Base-by-base conservation (phyloP, 169 alveolate species). In the Plasmodium billcollinsi region DNA sequence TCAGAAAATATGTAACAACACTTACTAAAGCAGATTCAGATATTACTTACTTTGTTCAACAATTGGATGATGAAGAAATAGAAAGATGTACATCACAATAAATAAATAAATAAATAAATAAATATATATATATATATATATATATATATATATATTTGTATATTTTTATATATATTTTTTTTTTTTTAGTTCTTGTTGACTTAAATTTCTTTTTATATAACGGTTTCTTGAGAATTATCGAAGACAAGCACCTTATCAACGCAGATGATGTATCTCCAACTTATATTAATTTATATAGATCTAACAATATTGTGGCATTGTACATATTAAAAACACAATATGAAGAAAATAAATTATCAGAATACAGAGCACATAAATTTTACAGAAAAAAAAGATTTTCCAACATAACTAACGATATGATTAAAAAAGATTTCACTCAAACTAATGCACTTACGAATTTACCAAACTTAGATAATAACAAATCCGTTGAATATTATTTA, bases 151-250 rank as follows among this genome's bases (percentile, higher is more conserved):
- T 52, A 52, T 52, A 52, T 52, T 6, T 52, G 0, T 52, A 7
- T 52, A 7, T 52, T 6, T 52, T 3, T 52, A 52, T 52, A 9
- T 52, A 52, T 52, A 52, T 52, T 3, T 56, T 18, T 26, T 26
- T 39, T 15, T 15, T 74, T 70, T 12, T 18, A 76, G 89, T 76
- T 61, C 24, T 76, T 15, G 8, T 50, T 6, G 78, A 76, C 12
- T 58, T 76, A 69, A 65, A 65, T 63, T 76, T 76, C 39, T 63
- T 76, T 56, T 45, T 76, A 12, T 50, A 76, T 49, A 65, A 76
- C 11, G 89, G 89, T 5, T 76, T 76, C 67, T 56, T 76, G 21
- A 5, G 15, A 18, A 50, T 76, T 2, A 58, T 12, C n/a, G 89
- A 76, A 50, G 89, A 76, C 59, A 76, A 76, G 3, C 43, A 49